A percentile compares a stretch with the other conserved stretches of the same genome.
Evolutionary conservation across 2,329 filamentous ascomycete genomes (phyloP).

Genomic region (Eutypa lata): DNA sequence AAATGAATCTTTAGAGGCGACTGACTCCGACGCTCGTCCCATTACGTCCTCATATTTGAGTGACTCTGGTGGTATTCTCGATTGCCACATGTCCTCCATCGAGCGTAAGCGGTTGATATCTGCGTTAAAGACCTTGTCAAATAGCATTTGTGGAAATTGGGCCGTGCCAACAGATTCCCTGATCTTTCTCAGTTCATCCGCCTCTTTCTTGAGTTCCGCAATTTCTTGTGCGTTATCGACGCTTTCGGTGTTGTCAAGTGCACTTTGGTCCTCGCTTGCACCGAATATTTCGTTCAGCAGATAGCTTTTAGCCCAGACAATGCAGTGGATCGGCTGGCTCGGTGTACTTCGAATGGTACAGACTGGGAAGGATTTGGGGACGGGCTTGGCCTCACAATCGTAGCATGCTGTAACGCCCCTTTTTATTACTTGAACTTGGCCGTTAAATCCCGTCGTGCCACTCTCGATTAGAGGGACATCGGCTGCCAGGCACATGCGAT

Average conservation of each 20-base stretch:
- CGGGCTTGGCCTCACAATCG: constrained; percentile 86
- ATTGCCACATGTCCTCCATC: constrained; percentile 97
- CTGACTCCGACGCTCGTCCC: constrained; percentile 44
- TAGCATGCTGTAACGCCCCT: constrained; percentile 93
- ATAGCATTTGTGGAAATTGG: constrained; percentile 75
- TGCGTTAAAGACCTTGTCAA: constrained; percentile 86
- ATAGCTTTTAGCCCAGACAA: constrained; percentile 98
- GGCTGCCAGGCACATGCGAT: constrained; percentile 93
- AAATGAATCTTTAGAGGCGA: constrained; percentile 52
- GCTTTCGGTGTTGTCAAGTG: constrained; percentile 76
- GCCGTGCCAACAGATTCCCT: constrained; percentile 74
- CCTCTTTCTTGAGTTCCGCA: constrained; percentile 79
- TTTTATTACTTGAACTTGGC: constrained; percentile 95
- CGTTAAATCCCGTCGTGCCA: constrained; percentile 95
- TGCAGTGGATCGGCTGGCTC: constrained; percentile 95
- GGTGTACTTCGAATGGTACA: constrained; percentile 97
- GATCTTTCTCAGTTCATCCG: constrained; percentile 79
- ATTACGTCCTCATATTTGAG: constrained; percentile 66
- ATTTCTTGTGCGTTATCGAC: constrained; percentile 86
- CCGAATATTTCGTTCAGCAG: constrained; percentile 93
- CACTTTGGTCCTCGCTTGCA: constrained; percentile 79
- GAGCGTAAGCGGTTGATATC: constrained; percentile 79
- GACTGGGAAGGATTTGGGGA: constrained; percentile 89
- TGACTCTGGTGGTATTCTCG: constrained; percentile 68
- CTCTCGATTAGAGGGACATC: constrained; percentile 91